Evolutionary conservation across 306 rosid genomes (phyloP).

Genomic region (Rubus parviflorus): DNA sequence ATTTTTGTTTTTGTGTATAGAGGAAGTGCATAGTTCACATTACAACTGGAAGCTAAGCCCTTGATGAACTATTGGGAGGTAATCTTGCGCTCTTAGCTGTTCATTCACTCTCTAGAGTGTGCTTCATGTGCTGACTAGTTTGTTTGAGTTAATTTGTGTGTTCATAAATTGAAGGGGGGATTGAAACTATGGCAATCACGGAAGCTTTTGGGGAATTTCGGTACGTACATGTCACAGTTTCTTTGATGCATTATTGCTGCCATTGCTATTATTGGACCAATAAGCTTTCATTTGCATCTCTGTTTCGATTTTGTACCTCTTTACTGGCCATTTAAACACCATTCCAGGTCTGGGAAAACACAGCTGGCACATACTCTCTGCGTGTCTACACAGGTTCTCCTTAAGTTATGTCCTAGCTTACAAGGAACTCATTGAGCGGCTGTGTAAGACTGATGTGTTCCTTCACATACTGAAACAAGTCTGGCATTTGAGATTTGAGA

Average conservation of each 20-base stretch:
- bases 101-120: conserved; percentile 11
- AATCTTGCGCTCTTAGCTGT: conserved; percentile 23
- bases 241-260: neutral
- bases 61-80: conserved; percentile 95
- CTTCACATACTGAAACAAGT: neutral
- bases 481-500: conserved; percentile 11
- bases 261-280: neutral
- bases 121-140: conserved; percentile 3
- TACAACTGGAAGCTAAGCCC: conserved; percentile 96
- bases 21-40: conserved; percentile 77
- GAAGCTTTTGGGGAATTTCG: conserved; percentile 98
- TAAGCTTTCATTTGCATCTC: neutral
- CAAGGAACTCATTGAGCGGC: neutral
- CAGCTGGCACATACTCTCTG: conserved; percentile 98
- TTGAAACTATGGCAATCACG: conserved; percentile 84
- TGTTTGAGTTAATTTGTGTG: conserved; percentile 4
- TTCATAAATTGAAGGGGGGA: conserved; percentile 59
- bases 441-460: neutral
- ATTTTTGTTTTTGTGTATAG: conserved; percentile 40
- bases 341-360: conserved; percentile 85
- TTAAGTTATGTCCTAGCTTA: neutral
- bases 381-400: conserved; percentile 86
- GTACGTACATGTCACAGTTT: conserved; percentile 34
- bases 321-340: neutral
- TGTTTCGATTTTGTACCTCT: neutral